A percentile compares a stretch with the other conserved stretches of the same genome.
Conservation (phyloP, 129 eudicot species). For the Heracleum sosnowskyi region DNA sequence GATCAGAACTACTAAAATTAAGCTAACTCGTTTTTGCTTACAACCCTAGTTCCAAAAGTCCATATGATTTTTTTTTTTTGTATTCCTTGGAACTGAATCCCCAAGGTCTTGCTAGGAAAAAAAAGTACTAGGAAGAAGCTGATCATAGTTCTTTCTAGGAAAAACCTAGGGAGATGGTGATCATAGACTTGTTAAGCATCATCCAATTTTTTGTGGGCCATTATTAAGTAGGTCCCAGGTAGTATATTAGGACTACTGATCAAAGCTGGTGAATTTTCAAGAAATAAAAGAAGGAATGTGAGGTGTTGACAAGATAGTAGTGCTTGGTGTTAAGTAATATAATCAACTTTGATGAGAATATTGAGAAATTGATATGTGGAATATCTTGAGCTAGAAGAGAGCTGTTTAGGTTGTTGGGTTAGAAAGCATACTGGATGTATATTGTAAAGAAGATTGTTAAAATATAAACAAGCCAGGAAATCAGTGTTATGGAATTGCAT, state of each 20-base stretch:
- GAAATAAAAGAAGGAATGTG: constrained; percentile 5
- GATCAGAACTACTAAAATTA: not conserved
- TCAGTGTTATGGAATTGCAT: too few relatives aligned
- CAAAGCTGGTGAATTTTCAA: constrained; percentile 7
- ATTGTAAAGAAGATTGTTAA: too few relatives aligned
- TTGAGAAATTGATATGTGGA: not conserved
- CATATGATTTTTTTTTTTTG: not conserved
- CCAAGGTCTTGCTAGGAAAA: constrained; percentile 2
- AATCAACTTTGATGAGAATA: not conserved
- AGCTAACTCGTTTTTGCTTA: constrained; percentile 6
- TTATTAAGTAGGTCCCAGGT: not conserved
- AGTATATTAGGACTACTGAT: constrained; percentile 6
- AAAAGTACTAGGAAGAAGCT: constrained; percentile 2
- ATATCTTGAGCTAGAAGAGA: not conserved
- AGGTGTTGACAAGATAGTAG: not conserved
- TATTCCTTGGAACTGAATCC: not conserved
- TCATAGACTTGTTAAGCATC: not conserved
- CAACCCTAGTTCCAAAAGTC: not conserved
- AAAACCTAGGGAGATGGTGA: constrained; percentile 6
- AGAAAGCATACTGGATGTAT: not conserved
- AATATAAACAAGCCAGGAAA: too few relatives aligned
- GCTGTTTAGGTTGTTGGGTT: not conserved
- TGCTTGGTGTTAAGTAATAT: not conserved
- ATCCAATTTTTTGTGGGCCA: constrained; percentile 14
- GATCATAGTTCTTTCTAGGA: not conserved